Evolutionary conservation across 176 grass and related monocot species (phyloP).

Genomic region (Tillandsia fasciculata): DNA sequence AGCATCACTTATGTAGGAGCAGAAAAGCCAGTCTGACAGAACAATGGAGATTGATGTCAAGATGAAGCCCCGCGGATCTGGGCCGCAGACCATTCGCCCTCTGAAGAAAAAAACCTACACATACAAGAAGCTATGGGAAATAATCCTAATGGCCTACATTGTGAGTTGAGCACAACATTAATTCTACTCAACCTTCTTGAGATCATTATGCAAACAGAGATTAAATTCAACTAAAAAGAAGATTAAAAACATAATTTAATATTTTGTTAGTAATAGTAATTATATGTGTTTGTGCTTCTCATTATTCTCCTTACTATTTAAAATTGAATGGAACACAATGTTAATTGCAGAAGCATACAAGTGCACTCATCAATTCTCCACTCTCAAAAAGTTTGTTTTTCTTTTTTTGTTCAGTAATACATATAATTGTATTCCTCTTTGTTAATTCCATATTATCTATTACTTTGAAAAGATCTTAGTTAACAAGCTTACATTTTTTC

Average conservation of each 20-base stretch:
- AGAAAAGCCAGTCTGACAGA: conserved; percentile 39
- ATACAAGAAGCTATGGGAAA: neutral
- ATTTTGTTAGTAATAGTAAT: too few relatives aligned
- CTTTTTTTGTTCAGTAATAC: too few relatives aligned
- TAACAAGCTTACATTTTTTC: conserved; percentile 35
- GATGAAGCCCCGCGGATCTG: conserved; percentile 42
- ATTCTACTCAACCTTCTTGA: too few relatives aligned
- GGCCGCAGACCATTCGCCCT: conserved; percentile 54
- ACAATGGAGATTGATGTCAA: conserved; percentile 36
- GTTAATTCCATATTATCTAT: neutral
- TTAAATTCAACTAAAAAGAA: neutral
- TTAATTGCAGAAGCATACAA: too few relatives aligned
- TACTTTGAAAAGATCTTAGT: neutral
- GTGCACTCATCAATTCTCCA: too few relatives aligned
- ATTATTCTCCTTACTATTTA: too few relatives aligned
- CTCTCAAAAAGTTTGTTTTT: too few relatives aligned
- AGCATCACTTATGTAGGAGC: conserved; percentile 13
- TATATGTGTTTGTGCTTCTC: too few relatives aligned
- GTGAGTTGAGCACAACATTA: too few relatives aligned
- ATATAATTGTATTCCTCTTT: too few relatives aligned
- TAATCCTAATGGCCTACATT: neutral
- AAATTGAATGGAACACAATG: too few relatives aligned
- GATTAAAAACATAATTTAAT: neutral
- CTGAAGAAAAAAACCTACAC: conserved; percentile 67
- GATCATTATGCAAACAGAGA: neutral